These are phyloP conservation scores for Fusarium fujikuroi DNA, from an alignment of 2,329 filamentous ascomycete species.

Conservation along the genomic window DNA sequence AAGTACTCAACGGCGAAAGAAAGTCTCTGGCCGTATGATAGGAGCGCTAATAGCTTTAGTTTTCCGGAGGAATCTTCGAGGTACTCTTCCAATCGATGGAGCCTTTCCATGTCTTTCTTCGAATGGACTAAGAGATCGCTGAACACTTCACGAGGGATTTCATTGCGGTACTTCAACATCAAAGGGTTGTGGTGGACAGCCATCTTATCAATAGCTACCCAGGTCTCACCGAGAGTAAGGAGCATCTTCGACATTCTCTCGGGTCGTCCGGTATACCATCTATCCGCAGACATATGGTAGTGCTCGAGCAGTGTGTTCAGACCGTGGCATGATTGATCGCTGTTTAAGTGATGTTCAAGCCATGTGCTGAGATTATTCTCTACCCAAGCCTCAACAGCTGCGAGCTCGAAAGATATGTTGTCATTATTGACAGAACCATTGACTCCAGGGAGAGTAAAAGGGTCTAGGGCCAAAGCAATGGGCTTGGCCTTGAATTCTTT, in stretches of 20 bases:
- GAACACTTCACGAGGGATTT: constrained; percentile 54
- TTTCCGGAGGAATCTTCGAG: background rate
- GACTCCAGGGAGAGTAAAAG: background rate
- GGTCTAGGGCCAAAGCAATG: rapidly evolving
- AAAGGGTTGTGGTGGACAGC: constrained; percentile 53
- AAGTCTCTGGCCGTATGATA: constrained; percentile 14
- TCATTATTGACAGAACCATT: background rate
- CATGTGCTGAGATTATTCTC: constrained; percentile 51
- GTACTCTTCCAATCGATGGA: constrained; percentile 60
- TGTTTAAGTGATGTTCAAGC: constrained; percentile 46
- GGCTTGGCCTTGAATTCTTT: background rate
- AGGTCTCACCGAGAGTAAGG: constrained; percentile 66
- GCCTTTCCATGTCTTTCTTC: constrained; percentile 56
- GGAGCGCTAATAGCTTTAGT: constrained; percentile 18
- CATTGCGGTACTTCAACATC: constrained; percentile 58
- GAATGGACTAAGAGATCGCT: constrained; percentile 58
- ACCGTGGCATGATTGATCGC: constrained; percentile 40
- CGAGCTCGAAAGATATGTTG: constrained; percentile 40
- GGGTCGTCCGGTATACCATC: constrained; percentile 54
- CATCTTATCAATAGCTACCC: constrained; percentile 65
- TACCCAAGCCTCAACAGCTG: constrained; percentile 63
- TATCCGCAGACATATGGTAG: constrained; percentile 48
- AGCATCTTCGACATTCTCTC: constrained; percentile 64
- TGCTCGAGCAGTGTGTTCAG: constrained; percentile 48
- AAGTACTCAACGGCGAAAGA: constrained; percentile 40